phyloP scores from a whole-genome alignment of 1,284 basidiomycete species.

The Thecaphora frezii region DNA sequence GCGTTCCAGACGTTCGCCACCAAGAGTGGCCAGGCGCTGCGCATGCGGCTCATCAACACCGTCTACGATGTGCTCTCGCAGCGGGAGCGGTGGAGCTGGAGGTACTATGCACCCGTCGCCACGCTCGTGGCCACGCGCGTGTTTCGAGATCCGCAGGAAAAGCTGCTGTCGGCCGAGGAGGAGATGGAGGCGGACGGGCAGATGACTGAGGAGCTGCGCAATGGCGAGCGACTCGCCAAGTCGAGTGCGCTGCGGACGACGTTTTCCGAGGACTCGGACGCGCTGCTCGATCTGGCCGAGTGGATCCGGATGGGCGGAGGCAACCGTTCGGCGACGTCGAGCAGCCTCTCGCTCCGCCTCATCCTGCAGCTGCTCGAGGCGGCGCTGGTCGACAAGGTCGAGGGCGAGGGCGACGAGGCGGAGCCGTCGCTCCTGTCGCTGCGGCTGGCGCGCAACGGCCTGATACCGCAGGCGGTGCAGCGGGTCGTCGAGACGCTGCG shows the following conservation, averaged over 20 bases:
- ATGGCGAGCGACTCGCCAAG: constrained; percentile 21
- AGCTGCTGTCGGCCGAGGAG: constrained; percentile 9
- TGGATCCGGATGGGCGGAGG: neutral
- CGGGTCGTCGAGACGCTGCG: constrained; percentile 26
- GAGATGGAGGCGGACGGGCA: constrained; percentile 18
- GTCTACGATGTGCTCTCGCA: constrained; percentile 29
- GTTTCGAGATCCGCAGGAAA: constrained; percentile 6
- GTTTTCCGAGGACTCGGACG: constrained; percentile 27
- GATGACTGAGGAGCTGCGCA: constrained; percentile 29
- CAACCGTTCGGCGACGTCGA: neutral
- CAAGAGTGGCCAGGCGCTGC: constrained; percentile 31
- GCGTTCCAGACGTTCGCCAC: constrained; percentile 15
- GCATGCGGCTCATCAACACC: constrained; percentile 27
- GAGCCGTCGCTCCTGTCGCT: constrained; percentile 13
- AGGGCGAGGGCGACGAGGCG: constrained; percentile 1
- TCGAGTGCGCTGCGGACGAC: constrained; percentile 27
- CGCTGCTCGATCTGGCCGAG: constrained; percentile 22
- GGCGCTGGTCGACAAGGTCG: constrained; percentile 3
- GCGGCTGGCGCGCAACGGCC: constrained; percentile 22
- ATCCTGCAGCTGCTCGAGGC: constrained; percentile 25
- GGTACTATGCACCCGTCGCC: constrained; percentile 24
- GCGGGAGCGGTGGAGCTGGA: constrained; percentile 19
- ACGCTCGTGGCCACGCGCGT: constrained; percentile 13
- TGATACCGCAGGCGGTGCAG: constrained; percentile 24
- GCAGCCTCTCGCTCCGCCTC: constrained; percentile 7